Evolutionary conservation across 805 yeast species (phyloP).

Genomic region (Starmerella cellae): DNA sequence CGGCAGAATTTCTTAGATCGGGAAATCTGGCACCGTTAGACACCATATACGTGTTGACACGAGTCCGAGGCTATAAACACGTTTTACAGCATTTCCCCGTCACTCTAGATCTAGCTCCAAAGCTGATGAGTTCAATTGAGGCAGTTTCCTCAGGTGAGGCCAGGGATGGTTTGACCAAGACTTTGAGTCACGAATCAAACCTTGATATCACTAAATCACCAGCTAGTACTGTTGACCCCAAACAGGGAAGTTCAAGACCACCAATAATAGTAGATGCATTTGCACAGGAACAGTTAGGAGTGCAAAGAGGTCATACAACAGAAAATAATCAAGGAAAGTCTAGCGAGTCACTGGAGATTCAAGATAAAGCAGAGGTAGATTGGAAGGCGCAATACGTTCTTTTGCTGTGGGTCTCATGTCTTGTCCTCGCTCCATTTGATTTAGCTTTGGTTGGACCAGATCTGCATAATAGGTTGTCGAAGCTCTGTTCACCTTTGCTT

Average conservation of each 20-base stretch:
- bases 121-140: conserved; percentile 25
- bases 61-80: conserved; percentile 52
- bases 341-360: no score
- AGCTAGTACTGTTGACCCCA: not conserved
- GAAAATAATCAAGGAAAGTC: no score
- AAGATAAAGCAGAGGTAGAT: no score
- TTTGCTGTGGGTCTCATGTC: conserved; percentile 58
- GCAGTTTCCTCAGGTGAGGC: conserved; percentile 1
- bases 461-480: conserved; percentile 28
- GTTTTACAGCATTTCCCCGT: conserved; percentile 48
- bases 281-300: no score
- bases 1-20: not conserved
- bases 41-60: conserved; percentile 40
- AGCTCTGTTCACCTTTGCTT: conserved; percentile 28
- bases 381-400: conserved; percentile 42
- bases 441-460: conserved; percentile 32
- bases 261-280: no score
- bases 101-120: conserved; percentile 39
- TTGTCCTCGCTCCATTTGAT: conserved; percentile 64
- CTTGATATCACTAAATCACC: not conserved
- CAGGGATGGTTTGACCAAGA: no score
- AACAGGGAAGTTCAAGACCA: not conserved
- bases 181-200: no score
- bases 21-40: not conserved
- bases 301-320: no score